Conservation (phyloP, 1,284 basidiomycete species). For the Sporisorium sorghi region DNA sequence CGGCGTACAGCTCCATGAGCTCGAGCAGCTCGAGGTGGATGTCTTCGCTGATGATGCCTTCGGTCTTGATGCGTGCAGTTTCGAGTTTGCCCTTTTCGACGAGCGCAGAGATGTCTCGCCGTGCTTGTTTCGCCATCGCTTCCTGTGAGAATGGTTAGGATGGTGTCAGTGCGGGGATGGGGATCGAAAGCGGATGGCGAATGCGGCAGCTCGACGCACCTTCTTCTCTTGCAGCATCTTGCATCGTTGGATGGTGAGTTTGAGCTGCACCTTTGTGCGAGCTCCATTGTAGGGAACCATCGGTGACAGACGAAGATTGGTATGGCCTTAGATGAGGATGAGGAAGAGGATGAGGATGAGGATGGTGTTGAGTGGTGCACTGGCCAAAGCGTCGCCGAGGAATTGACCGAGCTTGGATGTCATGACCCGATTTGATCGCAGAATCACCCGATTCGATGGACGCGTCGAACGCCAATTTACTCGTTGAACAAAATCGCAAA, state of each 20-base stretch:
- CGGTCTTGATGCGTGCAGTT: slow-evolving; percentile 84
- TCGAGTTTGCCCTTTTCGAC: slow-evolving; percentile 83
- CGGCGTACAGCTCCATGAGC: slow-evolving; percentile 90
- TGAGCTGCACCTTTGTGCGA: slow-evolving; percentile 71
- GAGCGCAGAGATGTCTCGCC: slow-evolving; percentile 82
- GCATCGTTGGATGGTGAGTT: slow-evolving; percentile 88
- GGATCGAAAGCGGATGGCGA: slow-evolving; percentile 14
- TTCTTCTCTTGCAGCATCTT: slow-evolving; percentile 92
- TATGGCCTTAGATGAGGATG: neutral
- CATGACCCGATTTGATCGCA: neutral
- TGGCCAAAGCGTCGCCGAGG: slow-evolving; percentile 26
- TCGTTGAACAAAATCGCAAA: slow-evolving; percentile 12
- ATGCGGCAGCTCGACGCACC: slow-evolving; percentile 72
- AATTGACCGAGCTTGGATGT: slow-evolving; percentile 27
- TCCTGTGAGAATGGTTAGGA: slow-evolving; percentile 69
- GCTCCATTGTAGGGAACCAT: slow-evolving; percentile 63
- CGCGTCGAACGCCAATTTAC: slow-evolving; percentile 44
- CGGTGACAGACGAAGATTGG: neutral
- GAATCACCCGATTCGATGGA: slow-evolving; percentile 19
- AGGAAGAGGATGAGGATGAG: neutral
- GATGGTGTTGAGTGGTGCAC: slow-evolving; percentile 4
- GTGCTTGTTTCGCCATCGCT: slow-evolving; percentile 84
- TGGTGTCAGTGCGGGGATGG: slow-evolving; percentile 15
- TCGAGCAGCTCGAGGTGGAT: slow-evolving; percentile 74
- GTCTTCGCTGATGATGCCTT: slow-evolving; percentile 86